Evolutionary conservation across 1,284 basidiomycete genomes (phyloP), one percentile per base, ranked within the genome.

Genomic region (Leccinum angustisporum): DNA sequence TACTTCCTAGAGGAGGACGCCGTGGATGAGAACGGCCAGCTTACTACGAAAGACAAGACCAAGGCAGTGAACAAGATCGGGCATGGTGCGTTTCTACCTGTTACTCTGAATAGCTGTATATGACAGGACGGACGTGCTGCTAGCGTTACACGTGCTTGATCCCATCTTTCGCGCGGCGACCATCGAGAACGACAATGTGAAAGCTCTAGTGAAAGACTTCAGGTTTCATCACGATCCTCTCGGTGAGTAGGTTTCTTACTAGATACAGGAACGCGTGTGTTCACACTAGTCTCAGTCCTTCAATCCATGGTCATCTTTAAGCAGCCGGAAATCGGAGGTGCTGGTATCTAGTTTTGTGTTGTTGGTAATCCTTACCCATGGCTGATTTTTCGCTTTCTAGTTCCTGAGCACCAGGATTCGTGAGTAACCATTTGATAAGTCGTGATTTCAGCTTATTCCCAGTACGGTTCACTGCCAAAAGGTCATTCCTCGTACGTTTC

Each of bases 251-350:
- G 30, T 25, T 54, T 56, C 8, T 18, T 54, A 5, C 10, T 10
- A 1, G 21, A 27, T 54, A 11, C 9, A 27, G 30, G 21, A 34
- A 31, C 13, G 34, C 5, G 1, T 6, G 34, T 6, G 16, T 27
- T 40, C 25, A 52, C 16, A 5, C 9, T 50, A 33, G 18, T 31
- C 8, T n/a, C 34, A 87, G 94, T 95, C 5, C 78, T 98, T 58
- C 97, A 99, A 75, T 93, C 90, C 16, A 98, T 98, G 97, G 83
- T 98, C 25, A 96, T 97, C 61, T 92, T 88, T 70, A 96, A 97
- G 75, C 93, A 95, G 72, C 87, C 91, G 2, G 81, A 87, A 59
- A 95, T 97, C 33, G 95, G 95, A 3, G 94, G 93, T 2, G 87
- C 91, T 82, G 93, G 93, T 93, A 11, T 30, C 75, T 68, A 16